Percentiles rank a stretch among this genome's conserved stretches.
phyloP scores from a whole-genome alignment of 225 moss, liverwort and hornwort genomes.

The Asterella californica region DNA sequence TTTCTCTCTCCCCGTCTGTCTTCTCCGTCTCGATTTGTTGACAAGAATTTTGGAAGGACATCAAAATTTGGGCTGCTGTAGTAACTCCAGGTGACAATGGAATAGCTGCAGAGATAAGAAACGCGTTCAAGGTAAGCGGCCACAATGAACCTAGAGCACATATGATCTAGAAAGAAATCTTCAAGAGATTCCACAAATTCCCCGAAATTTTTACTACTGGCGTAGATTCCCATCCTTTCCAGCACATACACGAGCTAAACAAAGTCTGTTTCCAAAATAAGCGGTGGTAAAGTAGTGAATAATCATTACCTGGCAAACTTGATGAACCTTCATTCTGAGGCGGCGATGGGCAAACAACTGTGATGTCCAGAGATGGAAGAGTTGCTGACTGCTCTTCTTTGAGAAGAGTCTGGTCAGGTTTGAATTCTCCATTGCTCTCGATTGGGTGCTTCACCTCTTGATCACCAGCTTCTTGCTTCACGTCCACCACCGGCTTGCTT shows the following conservation, averaged over 20 bases:
- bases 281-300: neutral
- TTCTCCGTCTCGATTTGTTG: conserved; percentile 24
- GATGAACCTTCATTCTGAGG: conserved; percentile 23
- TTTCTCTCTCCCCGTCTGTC: conserved; percentile 30
- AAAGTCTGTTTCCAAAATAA: neutral
- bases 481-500: conserved; percentile 27
- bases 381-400: conserved; percentile 13
- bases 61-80: conserved; percentile 33
- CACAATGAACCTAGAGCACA: neutral
- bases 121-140: neutral
- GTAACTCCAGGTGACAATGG: conserved; percentile 39
- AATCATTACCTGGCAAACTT: conserved; percentile 29
- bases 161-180: neutral
- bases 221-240: too few species aligned
- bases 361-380: conserved; percentile 28
- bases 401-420: neutral
- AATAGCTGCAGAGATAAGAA: conserved; percentile 24
- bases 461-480: conserved; percentile 29
- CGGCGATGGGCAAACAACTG: conserved; percentile 20
- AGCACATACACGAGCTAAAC: neutral
- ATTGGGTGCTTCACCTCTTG: conserved; percentile 22
- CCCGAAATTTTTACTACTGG: too few species aligned
- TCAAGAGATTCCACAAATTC: too few species aligned
- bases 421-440: conserved; percentile 17
- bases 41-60: conserved; percentile 27